Base-by-base conservation (phyloP, 208 protist species). In the Endotrypanum monterogeii region DNA sequence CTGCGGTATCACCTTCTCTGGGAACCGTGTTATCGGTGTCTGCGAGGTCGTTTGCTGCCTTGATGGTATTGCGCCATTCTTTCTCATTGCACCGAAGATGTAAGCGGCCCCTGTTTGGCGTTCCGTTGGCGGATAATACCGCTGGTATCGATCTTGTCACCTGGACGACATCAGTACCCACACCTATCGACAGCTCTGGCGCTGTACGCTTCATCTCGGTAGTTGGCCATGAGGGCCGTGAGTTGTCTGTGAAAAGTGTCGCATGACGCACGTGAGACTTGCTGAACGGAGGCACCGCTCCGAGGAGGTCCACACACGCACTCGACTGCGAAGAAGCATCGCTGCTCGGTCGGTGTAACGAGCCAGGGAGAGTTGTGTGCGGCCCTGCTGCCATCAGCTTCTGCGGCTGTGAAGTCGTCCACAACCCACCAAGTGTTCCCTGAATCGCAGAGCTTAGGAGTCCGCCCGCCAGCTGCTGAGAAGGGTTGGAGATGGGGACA, bases 401-500 rank as follows among this genome's bases (percentile, higher is more conserved):
- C 35, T 23, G 58, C 16, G 4, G 20, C 25, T 39, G 35, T 18
- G 35, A 14, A 5, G 35, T 44, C 35, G 35, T 30, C 58, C 58
- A 63, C 25, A 7, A 63, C 18, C 18, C 6, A 35, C 35, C 18
- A 2, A 28, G 18, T 4, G 30, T 8, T n/a, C 12, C 11, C 23
- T 55, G 56, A 1, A 25, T 55, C 23, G 54, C 68, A 12, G 56
- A 50, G 11, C 50, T 30, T 12, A 70, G 35, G 23, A 63, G 51
- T 52, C 44, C 72, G 18, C 37, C n/a, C n/a, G 71, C 63, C 61
- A 61, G 61, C 12, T 32, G 25, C 51, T 70, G 50, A 25, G 52
- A 58, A 30, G 14, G 1, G 20, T 2, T 14, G 9, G 55, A 20
- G 28, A 25, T 5, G 3, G 50, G 32, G 2, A 41, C 6, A 23